These are phyloP conservation scores for Ustilago tritici DNA, from an alignment of 1,284 basidiomycete genomes.

Conservation along the genomic window DNA sequence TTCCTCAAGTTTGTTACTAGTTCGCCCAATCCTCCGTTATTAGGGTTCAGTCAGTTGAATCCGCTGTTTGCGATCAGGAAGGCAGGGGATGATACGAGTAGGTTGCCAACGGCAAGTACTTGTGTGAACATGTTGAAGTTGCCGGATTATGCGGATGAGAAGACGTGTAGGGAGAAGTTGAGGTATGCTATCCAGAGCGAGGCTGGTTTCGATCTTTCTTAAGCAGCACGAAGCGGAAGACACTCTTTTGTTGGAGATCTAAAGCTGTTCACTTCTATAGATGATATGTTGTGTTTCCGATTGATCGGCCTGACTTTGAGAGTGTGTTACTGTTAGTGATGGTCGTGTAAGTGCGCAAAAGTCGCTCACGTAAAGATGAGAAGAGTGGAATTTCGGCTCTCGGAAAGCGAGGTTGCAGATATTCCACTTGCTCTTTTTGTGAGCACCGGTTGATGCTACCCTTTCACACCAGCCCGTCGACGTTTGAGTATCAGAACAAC, in stretches of 20 bases:
- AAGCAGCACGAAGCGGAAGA: neutral
- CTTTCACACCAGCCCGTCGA: neutral
- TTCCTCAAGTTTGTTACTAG: constrained; percentile 67
- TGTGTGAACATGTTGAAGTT: constrained; percentile 69
- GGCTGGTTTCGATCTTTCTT: constrained; percentile 68
- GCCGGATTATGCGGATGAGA: constrained; percentile 57
- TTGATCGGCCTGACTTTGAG: neutral
- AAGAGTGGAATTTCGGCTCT: constrained; percentile 3
- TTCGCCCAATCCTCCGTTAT: constrained; percentile 67
- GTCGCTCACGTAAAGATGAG: constrained; percentile 3
- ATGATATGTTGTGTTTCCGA: neutral
- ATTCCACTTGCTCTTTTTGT: constrained; percentile 2
- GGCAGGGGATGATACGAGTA: constrained; percentile 57
- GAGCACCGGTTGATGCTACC: neutral
- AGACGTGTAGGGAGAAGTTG: constrained; percentile 63
- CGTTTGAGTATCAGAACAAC: neutral
- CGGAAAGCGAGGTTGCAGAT: neutral
- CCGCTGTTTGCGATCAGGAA: constrained; percentile 65
- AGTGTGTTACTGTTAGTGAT: neutral
- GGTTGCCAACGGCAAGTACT: constrained; percentile 67
- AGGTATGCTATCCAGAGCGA: constrained; percentile 63
- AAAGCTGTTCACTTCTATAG: neutral
- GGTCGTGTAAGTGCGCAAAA: neutral
- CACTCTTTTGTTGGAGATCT: neutral
- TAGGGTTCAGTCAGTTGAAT: constrained; percentile 66